Evolutionary conservation across 2,329 filamentous ascomycete genomes (phyloP), one percentile per base, ranked within the genome.

Genomic region (Fusarium guadeloupense): DNA sequence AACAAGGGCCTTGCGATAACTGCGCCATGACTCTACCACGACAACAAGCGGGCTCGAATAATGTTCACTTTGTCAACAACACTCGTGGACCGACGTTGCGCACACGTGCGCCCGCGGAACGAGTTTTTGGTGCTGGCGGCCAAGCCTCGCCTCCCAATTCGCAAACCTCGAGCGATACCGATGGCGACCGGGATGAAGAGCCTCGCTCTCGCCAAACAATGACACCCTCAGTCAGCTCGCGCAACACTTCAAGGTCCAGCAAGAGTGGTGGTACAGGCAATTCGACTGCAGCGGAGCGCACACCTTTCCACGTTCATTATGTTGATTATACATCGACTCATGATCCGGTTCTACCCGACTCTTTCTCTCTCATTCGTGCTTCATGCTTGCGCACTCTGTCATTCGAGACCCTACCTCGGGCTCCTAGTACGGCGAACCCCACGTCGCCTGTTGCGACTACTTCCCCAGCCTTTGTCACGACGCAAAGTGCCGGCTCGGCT

Each of bases 251-350:
- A 2, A 80, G 80, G 39, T 85, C 83, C 5, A 85, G 82, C 70
- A 75, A 76, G 17, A 83, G 81, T 48, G 62, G 47, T 47, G 62
- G 58, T 19, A 40, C 82, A 6, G 85, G 80, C 70, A 76, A 76
- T 19, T 84, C 82, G 40, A 85, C 82, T 6, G 75, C 76, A n/a
- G 77, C 78, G 13, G 77, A 77, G 46, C 68, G 70, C 56, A 69
- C 78, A 26, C 75, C 78, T 26, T 80, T 81, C 35, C 87, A 90
- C 66, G 83, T 83, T 6, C 87, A 90, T 69, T 89, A 84, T 65
- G 77, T 89, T 43, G 85, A 89, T 69, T 90, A 89, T 70, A 89
- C 86, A 5, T 89, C 87, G 2, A 88, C 86, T 5, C 86, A 89
- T 70, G 87, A 89, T 59, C 86, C 87, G 4, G 77, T 86, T 5